Evolutionary conservation across 306 rosid species (phyloP).

Genomic region (Elaeagnus macrophylla): DNA sequence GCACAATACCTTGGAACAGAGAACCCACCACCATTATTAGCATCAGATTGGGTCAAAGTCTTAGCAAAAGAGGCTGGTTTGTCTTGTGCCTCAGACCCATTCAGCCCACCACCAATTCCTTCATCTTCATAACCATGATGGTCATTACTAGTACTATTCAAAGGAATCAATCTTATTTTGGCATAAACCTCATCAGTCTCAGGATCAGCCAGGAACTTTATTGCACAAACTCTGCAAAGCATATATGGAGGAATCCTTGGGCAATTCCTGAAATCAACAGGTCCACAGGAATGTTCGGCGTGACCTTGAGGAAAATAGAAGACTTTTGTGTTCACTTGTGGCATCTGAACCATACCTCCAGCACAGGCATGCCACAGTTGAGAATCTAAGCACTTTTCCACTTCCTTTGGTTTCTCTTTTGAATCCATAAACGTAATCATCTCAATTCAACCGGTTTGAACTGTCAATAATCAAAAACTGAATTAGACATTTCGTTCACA

Average conservation of each 20-base stretch:
- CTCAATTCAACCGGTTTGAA: slow-evolving; percentile 12
- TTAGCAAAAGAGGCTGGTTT: slow-evolving; percentile 78
- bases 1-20: slow-evolving; percentile 93
- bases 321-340: slow-evolving; percentile 52
- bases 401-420: slow-evolving; percentile 59
- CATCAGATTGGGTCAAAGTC: slow-evolving; percentile 90
- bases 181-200: slow-evolving; percentile 82
- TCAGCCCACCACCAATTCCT: slow-evolving; percentile 32
- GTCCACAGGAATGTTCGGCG: slow-evolving; percentile 73
- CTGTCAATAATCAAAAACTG: slow-evolving; percentile 21
- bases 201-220: slow-evolving; percentile 79
- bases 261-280: slow-evolving; percentile 50
- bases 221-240: slow-evolving; percentile 49
- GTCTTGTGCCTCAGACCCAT: slow-evolving; percentile 51
- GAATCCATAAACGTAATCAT: slow-evolving; percentile 90
- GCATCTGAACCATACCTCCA: slow-evolving; percentile 97
- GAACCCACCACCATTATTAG: slow-evolving; percentile 94
- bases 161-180: slow-evolving; percentile 50
- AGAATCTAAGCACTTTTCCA: slow-evolving; percentile 68
- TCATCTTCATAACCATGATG: slow-evolving; percentile 34
- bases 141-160: slow-evolving; percentile 1
- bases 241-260: slow-evolving; percentile 47
- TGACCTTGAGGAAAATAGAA: slow-evolving; percentile 86
- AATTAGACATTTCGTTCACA: not conserved
- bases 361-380: slow-evolving; percentile 98